Conservation (phyloP, 2,329 filamentous ascomycete species). For the Phialocephala subalpina region DNA sequence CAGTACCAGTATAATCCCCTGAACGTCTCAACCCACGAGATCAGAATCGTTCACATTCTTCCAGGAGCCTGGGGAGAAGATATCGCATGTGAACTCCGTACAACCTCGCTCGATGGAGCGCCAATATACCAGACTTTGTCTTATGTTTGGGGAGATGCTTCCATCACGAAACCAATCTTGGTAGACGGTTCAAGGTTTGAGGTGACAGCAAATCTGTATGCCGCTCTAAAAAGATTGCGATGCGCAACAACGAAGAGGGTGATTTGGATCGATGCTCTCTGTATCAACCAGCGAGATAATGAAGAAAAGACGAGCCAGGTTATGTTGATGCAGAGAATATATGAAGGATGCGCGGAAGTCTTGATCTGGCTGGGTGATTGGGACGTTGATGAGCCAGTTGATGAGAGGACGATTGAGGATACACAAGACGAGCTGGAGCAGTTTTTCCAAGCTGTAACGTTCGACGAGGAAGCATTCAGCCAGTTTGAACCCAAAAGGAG, state of each 20-base stretch:
- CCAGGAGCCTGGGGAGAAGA: not conserved
- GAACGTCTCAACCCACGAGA: not conserved
- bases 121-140: not conserved
- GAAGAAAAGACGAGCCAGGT: conserved; percentile 9
- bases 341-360: not conserved
- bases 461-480: not conserved
- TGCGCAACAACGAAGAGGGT: not conserved
- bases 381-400: not conserved
- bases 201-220: conserved; percentile 5
- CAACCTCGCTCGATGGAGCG: not conserved
- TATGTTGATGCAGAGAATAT: conserved; percentile 7
- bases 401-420: not conserved
- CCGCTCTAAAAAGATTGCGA: not conserved
- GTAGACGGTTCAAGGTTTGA: not conserved
- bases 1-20: not conserved
- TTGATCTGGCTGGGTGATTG: not conserved
- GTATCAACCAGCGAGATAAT: conserved; percentile 5
- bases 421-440: not conserved
- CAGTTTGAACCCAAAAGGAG: not conserved
- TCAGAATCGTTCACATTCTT: not conserved
- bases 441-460: not conserved
- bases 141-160: conserved; percentile 6
- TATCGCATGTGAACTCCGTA: not conserved
- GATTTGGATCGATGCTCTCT: conserved; percentile 12
- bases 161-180: not conserved